Evolutionary conservation across 2,329 filamentous ascomycete genomes (phyloP), one percentile per base, ranked within the genome.

Genomic region (Coniochaeta prunicola): DNA sequence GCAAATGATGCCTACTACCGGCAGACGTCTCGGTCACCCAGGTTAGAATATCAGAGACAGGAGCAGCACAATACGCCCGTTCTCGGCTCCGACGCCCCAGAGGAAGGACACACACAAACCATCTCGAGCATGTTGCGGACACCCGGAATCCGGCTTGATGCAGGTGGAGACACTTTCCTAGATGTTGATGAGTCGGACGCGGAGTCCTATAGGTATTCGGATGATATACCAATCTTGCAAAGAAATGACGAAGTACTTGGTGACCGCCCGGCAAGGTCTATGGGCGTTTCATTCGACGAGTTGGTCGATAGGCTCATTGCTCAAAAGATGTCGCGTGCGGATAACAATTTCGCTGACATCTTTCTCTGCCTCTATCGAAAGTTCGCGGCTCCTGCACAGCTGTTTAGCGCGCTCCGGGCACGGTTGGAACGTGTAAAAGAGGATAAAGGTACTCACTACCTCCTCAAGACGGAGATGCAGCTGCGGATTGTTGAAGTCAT

Each of bases 301-400:
- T 77, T 94, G 4, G 91, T 97, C 21, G 91, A 96, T 72, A 88
- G 92, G n/a, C 80, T 99, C 42, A 80, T 97, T 26, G 83, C 87
- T 0, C 83, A 90, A 62, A 90, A 90, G 36, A 87, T 93, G 76
- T 92, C 90, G 30, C 92, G 91, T 68, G 82, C 87, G n/a, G 94
- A 97, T 69, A 82, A 84, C 59, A 96, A 96, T 71, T 99, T 97
- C 69, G 83, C 85, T 1, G 86, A 92, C 50, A 87, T 96, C 19
- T 97, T 97, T 67, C 79, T 97, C 31, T 96, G 93, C 63, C 78
- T 97, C 15, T 97, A 97, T 73, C 88, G 94, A 62, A 96, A 94
- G 71, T 97, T 99, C 70, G 89, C 91, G 4, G 85, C 92, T 1
- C 94, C 94, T 0, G 82, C 83, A 10, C 83, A 88, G 63, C 80